phyloP scores from a whole-genome alignment of 345 rosid species.

The Boechera stricta region DNA sequence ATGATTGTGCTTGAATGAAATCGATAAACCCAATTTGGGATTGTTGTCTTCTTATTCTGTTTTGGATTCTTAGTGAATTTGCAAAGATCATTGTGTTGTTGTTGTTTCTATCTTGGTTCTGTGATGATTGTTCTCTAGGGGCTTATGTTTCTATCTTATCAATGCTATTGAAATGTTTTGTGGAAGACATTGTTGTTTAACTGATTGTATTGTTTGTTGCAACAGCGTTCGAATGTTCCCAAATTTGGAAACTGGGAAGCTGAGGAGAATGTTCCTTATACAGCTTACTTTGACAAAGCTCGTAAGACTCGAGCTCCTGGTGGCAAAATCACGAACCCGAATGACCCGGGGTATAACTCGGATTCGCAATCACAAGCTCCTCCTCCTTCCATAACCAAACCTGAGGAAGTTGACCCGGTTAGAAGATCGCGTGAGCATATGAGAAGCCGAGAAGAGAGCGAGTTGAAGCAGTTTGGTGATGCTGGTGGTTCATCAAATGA shows the following conservation, averaged over 20 bases:
- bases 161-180: neutral
- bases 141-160: neutral
- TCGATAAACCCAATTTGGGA: neutral
- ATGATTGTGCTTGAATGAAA: neutral
- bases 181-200: neutral
- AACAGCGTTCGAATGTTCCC: constrained; percentile 81
- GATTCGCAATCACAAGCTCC: constrained; percentile 53
- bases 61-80: constrained; percentile 9
- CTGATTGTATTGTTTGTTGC: constrained; percentile 41
- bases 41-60: neutral
- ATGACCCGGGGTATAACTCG: constrained; percentile 71
- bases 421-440: constrained; percentile 45
- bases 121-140: constrained; percentile 11
- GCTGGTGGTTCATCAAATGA: constrained; percentile 57
- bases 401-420: constrained; percentile 54
- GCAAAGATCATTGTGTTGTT: constrained; percentile 26
- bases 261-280: constrained; percentile 82
- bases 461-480: constrained; percentile 56
- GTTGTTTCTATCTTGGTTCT: constrained; percentile 2
- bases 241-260: constrained; percentile 91
- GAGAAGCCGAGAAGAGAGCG: constrained; percentile 43
- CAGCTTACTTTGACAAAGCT: constrained; percentile 85
- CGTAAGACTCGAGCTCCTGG: constrained; percentile 66
- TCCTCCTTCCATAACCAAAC: constrained; percentile 50
- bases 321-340: constrained; percentile 64